Conservation (phyloP, 768 basidiomycete genomes). For the button mushroom (Agaricus bisporus) region DNA sequence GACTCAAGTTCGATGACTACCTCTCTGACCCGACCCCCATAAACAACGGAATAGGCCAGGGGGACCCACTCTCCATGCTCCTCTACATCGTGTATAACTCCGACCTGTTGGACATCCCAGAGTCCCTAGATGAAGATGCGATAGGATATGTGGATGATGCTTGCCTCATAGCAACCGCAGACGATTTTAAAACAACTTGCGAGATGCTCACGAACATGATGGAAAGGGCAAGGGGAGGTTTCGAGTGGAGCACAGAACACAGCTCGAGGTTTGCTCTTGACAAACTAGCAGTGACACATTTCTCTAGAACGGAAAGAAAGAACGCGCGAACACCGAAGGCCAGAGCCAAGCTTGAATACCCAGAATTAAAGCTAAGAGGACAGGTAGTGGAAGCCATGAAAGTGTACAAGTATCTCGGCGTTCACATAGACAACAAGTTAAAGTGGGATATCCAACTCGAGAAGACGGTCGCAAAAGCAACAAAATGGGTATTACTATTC, state of each 20-base stretch:
- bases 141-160: constrained; percentile 26
- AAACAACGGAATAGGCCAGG: constrained; percentile 21
- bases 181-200: constrained; percentile 17
- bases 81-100: constrained; percentile 23
- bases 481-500: constrained; percentile 12
- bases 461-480: constrained; percentile 10
- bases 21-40: constrained; percentile 15
- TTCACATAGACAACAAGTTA: constrained; percentile 18
- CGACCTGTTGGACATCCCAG: constrained; percentile 12
- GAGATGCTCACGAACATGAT: constrained; percentile 21
- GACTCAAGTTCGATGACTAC: constrained; percentile 21
- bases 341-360: no score
- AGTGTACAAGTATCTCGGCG: constrained; percentile 22
- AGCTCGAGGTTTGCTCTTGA: constrained; percentile 24
- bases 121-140: constrained; percentile 7
- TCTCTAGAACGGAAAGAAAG: constrained; percentile 4
- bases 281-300: constrained; percentile 25
- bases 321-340: no score
- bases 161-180: constrained; percentile 17
- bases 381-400: constrained; percentile 10
- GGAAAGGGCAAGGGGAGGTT: constrained; percentile 15
- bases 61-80: constrained; percentile 20
- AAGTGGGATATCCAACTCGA: constrained; percentile 11
- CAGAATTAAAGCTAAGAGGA: constrained; percentile 4
- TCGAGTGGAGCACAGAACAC: constrained; percentile 21